Evolutionary conservation across 2,329 filamentous ascomycete genomes (phyloP).

Genomic region (Immersiporthe knoxdaviesiana): DNA sequence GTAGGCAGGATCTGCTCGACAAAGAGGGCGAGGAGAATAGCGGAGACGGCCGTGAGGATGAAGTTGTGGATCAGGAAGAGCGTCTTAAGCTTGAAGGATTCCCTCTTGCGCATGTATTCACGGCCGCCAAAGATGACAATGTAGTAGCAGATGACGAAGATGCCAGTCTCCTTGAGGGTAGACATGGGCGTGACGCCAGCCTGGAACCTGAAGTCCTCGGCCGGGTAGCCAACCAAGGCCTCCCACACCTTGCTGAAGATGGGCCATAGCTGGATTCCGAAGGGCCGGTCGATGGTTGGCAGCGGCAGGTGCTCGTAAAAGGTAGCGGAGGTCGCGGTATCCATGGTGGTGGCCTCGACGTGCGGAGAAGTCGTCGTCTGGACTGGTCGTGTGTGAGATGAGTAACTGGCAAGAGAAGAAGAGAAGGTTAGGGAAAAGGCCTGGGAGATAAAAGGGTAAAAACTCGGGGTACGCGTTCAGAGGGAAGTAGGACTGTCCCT

Average conservation of each 20-base stretch:
- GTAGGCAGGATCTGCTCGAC: conserved; percentile 89
- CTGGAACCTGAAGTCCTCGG: conserved; percentile 83
- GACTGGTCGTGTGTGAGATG: neutral
- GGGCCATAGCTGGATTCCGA: conserved; percentile 90
- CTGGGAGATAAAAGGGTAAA: neutral
- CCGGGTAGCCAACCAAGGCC: conserved; percentile 75
- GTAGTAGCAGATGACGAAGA: conserved; percentile 88
- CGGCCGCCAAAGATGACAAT: conserved; percentile 89
- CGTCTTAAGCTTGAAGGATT: conserved; percentile 82
- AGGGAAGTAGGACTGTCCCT: neutral
- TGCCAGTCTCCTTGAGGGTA: conserved; percentile 79
- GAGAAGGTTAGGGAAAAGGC: neutral
- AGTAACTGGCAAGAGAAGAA: neutral
- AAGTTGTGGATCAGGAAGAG: conserved; percentile 98
- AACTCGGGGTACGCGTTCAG: neutral
- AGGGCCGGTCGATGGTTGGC: conserved; percentile 88
- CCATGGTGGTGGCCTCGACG: conserved; percentile 33
- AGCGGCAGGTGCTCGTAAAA: conserved; percentile 63
- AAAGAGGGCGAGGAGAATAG: conserved; percentile 78
- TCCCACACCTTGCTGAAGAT: conserved; percentile 89
- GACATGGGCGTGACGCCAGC: conserved; percentile 86
- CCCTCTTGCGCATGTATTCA: conserved; percentile 86
- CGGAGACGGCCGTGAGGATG: conserved; percentile 85
- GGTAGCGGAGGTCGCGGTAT: conserved; percentile 41
- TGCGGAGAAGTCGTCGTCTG: conserved; percentile 1